Base-by-base conservation (phyloP, 345 rosid genomes). In the Syzygium jambos region DNA sequence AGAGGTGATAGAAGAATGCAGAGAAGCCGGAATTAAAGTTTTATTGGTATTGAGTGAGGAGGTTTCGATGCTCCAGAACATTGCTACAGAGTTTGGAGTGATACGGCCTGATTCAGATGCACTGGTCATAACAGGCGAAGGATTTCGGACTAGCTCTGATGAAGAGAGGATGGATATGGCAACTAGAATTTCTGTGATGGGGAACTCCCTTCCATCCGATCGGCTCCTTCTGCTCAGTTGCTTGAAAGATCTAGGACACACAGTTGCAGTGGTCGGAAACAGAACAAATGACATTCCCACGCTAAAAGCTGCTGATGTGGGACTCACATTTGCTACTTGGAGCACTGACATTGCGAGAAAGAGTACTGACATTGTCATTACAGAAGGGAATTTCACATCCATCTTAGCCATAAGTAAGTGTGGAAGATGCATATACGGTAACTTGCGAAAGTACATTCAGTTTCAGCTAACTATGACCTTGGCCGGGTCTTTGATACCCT, bases 141-240 rank as follows among this genome's bases (percentile, higher is more conserved):
- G 0, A 68, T 68, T 2, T 68, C 6, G 0, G 46, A 68, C 2
- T 4, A 9, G 3, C 1, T 68, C 46, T 34, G 46, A 2, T 34
- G 2, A 34, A 9, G 6, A 1, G 11, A 68, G 25, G 2, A 68
- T 17, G 46, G 14, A 34, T 9, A 34, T 34, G 46, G 25, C 25
- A 68, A 1, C 46, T 68, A 5, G 41, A 34, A 17, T 68, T 34
- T 68, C 46, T 68, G 80, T 68, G 80, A 34, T 68, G 80, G 80
- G 80, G 80, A 68, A 68, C 1, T 9, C 80, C 25, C 14, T 17
- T 3, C 80, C 46, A 5, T 34, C 46, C 2, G 78, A 68, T 68
- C 3, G 14, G 29, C 65, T 59, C 16, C 65, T 59, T 59, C 65
- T 59, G 30, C 30, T 59, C 6, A 59, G 15, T 25, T 59, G 25